Conservation (phyloP, 495 filamentous ascomycete genomes). For the Daldinia concentrica region DNA sequence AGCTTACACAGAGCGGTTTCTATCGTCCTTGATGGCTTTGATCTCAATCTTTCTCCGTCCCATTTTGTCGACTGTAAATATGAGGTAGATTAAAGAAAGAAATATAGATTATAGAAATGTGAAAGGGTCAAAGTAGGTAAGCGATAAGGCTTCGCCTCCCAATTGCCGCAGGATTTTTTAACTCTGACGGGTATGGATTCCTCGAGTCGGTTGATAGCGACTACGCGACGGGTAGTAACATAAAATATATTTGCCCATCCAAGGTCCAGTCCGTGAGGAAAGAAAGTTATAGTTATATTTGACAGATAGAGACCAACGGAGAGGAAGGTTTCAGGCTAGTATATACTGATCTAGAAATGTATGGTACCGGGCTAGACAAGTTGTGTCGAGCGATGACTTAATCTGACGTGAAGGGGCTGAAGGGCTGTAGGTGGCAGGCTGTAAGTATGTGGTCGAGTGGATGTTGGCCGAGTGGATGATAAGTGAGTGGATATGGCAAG, state of each 20-base stretch:
- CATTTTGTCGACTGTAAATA: slow-evolving; percentile 54
- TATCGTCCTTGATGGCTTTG: slow-evolving; percentile 99
- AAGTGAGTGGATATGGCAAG: slow-evolving; percentile 8
- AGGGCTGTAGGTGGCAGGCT: slow-evolving; percentile 1
- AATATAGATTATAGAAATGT: slow-evolving; percentile 9
- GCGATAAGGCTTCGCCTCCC: slow-evolving; percentile 31
- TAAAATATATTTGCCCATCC: slow-evolving; percentile 23
- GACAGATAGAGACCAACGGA: slow-evolving; percentile 6
- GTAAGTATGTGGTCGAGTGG: slow-evolving; percentile 1
- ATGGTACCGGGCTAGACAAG: background rate
- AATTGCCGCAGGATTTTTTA: slow-evolving; percentile 37
- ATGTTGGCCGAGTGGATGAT: slow-evolving; percentile 7
- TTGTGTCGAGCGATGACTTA: slow-evolving; percentile 34
- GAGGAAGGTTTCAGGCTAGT: slow-evolving; percentile 21
- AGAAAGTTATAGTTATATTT: slow-evolving; percentile 29
- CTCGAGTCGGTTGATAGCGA: slow-evolving; percentile 31
- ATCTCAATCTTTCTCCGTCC: slow-evolving; percentile 91
- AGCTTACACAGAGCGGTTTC: slow-evolving; percentile 97
- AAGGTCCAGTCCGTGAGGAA: slow-evolving; percentile 6
- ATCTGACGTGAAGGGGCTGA: slow-evolving; percentile 40
- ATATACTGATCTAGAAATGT: slow-evolving; percentile 7
- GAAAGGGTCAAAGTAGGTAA: slow-evolving; percentile 10
- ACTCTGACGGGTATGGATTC: slow-evolving; percentile 31
- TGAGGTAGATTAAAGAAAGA: slow-evolving; percentile 13
- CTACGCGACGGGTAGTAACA: slow-evolving; percentile 32